A percentile compares a stretch with the other conserved stretches of the same genome.
These are phyloP conservation scores for Stromatinia cepivora DNA, from an alignment of 2,329 filamentous ascomycete genomes.

Conservation along the genomic window DNA sequence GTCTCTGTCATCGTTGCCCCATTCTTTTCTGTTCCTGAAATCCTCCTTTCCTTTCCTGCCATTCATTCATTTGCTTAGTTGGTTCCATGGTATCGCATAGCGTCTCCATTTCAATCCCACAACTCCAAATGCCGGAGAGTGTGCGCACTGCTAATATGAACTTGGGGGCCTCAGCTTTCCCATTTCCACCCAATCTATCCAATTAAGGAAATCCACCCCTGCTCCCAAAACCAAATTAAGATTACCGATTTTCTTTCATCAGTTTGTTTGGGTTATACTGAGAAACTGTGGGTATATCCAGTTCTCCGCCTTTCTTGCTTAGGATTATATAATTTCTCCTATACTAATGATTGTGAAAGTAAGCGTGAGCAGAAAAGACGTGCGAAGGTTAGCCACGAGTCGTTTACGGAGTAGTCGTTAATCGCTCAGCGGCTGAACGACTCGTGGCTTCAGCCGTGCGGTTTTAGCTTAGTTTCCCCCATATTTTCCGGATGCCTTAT, in stretches of 20 bases:
- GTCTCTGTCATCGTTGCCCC: conserved; percentile 13
- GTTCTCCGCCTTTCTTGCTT: not conserved
- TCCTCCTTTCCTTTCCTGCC: conserved; percentile 16
- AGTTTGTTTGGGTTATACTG: not conserved
- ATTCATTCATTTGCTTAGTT: not conserved
- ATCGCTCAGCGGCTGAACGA: not conserved
- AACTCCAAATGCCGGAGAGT: conserved; percentile 14
- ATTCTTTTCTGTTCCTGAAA: not conserved
- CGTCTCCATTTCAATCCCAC: not conserved
- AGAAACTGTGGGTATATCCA: not conserved
- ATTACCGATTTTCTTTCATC: conserved; percentile 9
- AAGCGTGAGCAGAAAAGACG: conserved; percentile 11
- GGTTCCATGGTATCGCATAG: not conserved
- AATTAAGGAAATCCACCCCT: not conserved
- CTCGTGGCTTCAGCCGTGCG: conserved; percentile 10
- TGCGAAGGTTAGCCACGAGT: conserved; percentile 13
- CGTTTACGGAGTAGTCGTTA: not conserved
- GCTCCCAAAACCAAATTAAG: conserved; percentile 3
- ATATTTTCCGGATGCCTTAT: conserved; percentile 9
- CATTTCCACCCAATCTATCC: not conserved
- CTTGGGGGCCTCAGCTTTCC: conserved; percentile 3
- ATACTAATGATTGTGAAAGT: not conserved
- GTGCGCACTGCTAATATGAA: conserved; percentile 11
- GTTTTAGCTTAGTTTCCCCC: conserved; percentile 3
- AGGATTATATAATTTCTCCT: not conserved